Evolutionary conservation across 2,329 filamentous ascomycete genomes (phyloP).

Genomic region (Cercospora janseana): DNA sequence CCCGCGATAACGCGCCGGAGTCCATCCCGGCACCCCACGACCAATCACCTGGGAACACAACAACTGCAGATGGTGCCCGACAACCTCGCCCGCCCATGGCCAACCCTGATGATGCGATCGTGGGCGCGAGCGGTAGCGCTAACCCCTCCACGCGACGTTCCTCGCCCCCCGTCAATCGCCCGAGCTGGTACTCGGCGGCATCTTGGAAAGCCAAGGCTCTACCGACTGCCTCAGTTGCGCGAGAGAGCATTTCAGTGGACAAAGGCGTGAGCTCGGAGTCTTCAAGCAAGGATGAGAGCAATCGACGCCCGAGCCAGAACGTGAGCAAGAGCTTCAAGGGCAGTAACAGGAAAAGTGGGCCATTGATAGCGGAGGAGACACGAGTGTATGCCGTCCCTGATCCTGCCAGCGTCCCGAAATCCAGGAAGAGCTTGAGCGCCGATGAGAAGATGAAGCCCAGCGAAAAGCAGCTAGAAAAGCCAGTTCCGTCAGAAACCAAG

Average conservation of each 20-base stretch:
- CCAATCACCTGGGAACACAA: conserved; percentile 20
- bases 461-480: conserved; percentile 18
- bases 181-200: conserved; percentile 48
- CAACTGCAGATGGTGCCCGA: conserved; percentile 8
- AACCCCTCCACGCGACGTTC: neutral
- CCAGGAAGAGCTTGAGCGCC: conserved; percentile 23
- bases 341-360: conserved; percentile 46
- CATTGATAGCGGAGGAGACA: conserved; percentile 47
- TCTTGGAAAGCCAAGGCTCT: conserved; percentile 45
- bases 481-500: conserved; percentile 16
- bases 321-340: conserved; percentile 45
- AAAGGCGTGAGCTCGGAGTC: conserved; percentile 45
- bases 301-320: conserved; percentile 30
- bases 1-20: conserved; percentile 22
- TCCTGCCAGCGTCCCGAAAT: conserved; percentile 30
- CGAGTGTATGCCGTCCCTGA: conserved; percentile 46
- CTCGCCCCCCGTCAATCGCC: conserved; percentile 7
- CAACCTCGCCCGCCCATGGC: neutral
- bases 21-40: conserved; percentile 9
- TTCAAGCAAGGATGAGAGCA: conserved; percentile 35
- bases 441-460: conserved; percentile 28
- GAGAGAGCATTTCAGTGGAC: conserved; percentile 47
- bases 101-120: neutral
- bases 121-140: neutral
- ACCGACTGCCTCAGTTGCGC: conserved; percentile 47